Base-by-base conservation (phyloP, 371 early-diverging fungal species). In the Rhizopus sp. region DNA sequence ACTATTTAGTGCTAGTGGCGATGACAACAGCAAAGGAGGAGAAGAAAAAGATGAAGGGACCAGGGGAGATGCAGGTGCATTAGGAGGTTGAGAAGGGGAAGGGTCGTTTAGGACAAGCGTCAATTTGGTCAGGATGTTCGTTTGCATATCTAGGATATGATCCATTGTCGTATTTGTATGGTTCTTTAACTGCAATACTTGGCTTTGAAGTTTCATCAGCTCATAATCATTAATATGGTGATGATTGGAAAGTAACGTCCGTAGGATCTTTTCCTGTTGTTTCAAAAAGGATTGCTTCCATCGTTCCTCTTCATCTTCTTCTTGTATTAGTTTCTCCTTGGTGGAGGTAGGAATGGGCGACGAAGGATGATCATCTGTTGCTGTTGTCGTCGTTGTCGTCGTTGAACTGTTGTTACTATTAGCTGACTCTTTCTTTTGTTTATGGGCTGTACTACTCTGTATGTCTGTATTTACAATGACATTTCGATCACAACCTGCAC, bases 401-500 rank as follows among this genome's bases (percentile, higher is more conserved):
- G 29, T 46, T 46, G 46, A 46, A 34, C 45, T 54, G 13, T 5
- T 34, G 15, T 34, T 54, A 8, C 23, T 50, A 50, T 41, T 37
- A 38, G n/a, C 10, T 38, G 15, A 2, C 23, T 1, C 29, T 51
- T 16, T 10, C 45, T 50, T 17, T 29, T 41, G 23, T 30, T 49
- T 37, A 16, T 34, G 45, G 9, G 46, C 29, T 9, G 23, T 46
- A 23, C 46, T 46, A 23, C 41, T 51, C 50, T 29, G 50, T 53
- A 1, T 48, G 44, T 31, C 30, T 17, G 64, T 55, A 10, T 45
- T 53, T 7, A 55, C 60, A 50, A 59, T 59, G 13, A 64, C 58
- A 54, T 62, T 66, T 41, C 62, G 66, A 45, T 62, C 58, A 52
- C 66, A 66, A 51, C 62, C 66, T 40, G 58, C 57, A 58, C 66